Evolutionary conservation across 1,139 yeast species (phyloP).

Genomic region (Yamadazyma dushanensis): DNA sequence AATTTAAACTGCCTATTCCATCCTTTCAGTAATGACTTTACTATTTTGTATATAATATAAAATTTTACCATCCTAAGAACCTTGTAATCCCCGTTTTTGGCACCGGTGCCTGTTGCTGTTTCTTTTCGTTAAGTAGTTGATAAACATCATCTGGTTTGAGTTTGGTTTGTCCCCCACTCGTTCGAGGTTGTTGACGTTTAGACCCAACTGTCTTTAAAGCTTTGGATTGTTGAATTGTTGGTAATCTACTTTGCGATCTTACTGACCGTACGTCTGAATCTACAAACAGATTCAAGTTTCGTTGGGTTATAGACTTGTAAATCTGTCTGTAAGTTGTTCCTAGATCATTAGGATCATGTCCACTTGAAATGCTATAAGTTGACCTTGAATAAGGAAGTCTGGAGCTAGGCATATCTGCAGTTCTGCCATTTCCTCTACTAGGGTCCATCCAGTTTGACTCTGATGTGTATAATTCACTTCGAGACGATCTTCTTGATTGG

Average conservation of each 20-base stretch:
- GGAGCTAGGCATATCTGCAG: neutral
- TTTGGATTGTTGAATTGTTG: constrained; percentile 18
- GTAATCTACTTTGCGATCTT: constrained; percentile 20
- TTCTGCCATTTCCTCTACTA: constrained; percentile 10
- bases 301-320: constrained; percentile 38
- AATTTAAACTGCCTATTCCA: constrained; percentile 6
- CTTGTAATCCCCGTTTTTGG: constrained; percentile 23
- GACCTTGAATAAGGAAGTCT: constrained; percentile 22
- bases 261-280: constrained; percentile 17
- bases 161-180: too few relatives aligned
- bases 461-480: constrained; percentile 41
- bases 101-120: constrained; percentile 6
- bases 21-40: neutral
- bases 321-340: constrained; percentile 34
- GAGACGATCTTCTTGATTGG: constrained; percentile 33
- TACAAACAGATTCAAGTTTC: constrained; percentile 24
- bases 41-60: constrained; percentile 9
- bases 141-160: constrained; percentile 27
- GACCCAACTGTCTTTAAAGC: constrained; percentile 6
- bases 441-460: constrained; percentile 51
- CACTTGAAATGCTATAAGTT: constrained; percentile 27
- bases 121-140: constrained; percentile 20
- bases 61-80: constrained; percentile 36
- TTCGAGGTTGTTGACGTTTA: neutral
- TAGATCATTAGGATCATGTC: constrained; percentile 21